Evolutionary conservation across 2,329 filamentous ascomycete species (phyloP).

Genomic region (Fusarium xylarioides): DNA sequence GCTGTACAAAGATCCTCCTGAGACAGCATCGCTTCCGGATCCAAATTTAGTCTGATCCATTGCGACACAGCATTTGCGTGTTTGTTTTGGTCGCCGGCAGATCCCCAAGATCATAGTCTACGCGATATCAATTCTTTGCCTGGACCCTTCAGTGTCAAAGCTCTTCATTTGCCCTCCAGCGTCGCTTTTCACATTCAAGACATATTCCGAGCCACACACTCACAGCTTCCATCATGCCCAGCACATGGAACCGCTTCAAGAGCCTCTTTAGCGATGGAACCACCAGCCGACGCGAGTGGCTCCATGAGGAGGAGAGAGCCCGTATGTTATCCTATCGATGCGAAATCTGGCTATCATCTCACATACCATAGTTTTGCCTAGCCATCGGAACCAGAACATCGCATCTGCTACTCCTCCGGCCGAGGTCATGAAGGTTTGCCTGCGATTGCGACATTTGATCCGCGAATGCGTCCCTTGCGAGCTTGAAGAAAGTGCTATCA

Average conservation of each 20-base stretch:
- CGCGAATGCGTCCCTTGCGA: conserved; percentile 92
- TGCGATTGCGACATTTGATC: conserved; percentile 90
- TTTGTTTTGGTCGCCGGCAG: conserved; percentile 4
- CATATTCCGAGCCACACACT: conserved; percentile 1
- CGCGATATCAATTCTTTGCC: conserved; percentile 3
- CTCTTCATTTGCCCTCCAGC: not conserved
- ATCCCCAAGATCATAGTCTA: not conserved
- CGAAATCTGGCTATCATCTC: not conserved
- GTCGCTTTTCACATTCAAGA: not conserved
- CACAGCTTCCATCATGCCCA: conserved; percentile 28
- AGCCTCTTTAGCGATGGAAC: conserved; percentile 42
- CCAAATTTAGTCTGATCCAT: conserved; percentile 17
- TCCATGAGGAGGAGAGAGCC: conserved; percentile 56
- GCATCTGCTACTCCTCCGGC: conserved; percentile 75
- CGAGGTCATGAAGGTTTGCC: conserved; percentile 88
- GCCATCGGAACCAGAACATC: conserved; percentile 64
- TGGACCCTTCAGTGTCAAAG: not conserved
- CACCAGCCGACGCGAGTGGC: conserved; percentile 46
- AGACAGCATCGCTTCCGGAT: conserved; percentile 29
- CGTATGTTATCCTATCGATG: conserved; percentile 48
- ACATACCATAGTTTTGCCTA: conserved; percentile 68
- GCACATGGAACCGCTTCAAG: conserved; percentile 46
- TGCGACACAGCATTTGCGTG: conserved; percentile 23
- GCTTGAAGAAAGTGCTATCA: conserved; percentile 78
- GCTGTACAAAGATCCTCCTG: conserved; percentile 23